Conservation (phyloP, 306 rosid genomes). For the Prinsepia uniflora region DNA sequence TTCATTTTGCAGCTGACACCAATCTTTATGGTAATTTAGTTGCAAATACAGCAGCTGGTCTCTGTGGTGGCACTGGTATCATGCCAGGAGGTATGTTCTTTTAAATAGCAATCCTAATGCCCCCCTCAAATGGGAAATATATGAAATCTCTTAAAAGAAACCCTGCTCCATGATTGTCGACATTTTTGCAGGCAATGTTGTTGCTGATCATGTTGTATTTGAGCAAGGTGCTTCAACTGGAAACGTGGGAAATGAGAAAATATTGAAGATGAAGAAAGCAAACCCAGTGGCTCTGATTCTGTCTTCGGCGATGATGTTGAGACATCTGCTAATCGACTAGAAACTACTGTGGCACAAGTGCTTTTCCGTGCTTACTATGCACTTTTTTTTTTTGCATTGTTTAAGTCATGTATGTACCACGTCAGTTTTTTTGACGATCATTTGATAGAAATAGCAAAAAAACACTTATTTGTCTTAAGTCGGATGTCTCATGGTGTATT, state of each 20-base stretch:
- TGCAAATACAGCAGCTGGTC: slow-evolving; percentile 87
- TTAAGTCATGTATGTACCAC: too few species aligned
- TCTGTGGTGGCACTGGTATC: slow-evolving; percentile 86
- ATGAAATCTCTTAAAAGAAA: too few species aligned
- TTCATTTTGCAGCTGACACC: slow-evolving; percentile 60
- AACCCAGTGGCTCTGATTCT: slow-evolving; percentile 85
- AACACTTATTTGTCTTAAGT: too few species aligned
- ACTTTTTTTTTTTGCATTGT: too few species aligned
- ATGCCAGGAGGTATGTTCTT: slow-evolving; percentile 75
- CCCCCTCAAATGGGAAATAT: neutral
- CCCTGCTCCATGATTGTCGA: neutral
- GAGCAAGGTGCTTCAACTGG: slow-evolving; percentile 97
- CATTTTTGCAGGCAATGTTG: slow-evolving; percentile 66
- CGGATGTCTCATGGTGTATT: too few species aligned
- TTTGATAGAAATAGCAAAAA: too few species aligned
- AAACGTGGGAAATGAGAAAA: slow-evolving; percentile 58
- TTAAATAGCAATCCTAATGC: neutral
- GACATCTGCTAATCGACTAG: slow-evolving; percentile 80
- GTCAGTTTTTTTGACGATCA: too few species aligned
- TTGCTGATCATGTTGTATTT: slow-evolving; percentile 67
- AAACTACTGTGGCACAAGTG: slow-evolving; percentile 61
- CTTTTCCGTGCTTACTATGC: too few species aligned
- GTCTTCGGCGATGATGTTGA: slow-evolving; percentile 86
- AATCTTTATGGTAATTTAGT: slow-evolving; percentile 88
- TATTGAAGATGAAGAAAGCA: slow-evolving; percentile 55